Percentiles rank a stretch among this genome's conserved stretches.
phyloP scores from a whole-genome alignment of 176 grass and related monocot species.

The Cymbopogon citratus region DNA sequence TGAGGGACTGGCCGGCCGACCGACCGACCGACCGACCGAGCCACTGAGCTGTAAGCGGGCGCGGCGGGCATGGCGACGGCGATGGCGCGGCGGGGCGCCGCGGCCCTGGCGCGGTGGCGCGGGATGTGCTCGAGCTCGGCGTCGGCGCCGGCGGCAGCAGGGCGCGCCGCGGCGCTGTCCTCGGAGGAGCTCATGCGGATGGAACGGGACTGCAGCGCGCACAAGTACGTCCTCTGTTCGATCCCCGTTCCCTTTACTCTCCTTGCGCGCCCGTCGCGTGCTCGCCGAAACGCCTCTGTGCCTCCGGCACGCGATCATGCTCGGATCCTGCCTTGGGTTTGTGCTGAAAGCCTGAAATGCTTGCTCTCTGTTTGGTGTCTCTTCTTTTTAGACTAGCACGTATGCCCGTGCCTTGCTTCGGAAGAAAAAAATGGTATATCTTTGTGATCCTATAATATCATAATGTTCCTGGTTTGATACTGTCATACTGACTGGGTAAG shows the following conservation, averaged over 20 bases:
- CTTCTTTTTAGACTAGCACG: too few species aligned
- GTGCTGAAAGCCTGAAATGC: too few species aligned
- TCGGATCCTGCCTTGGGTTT: background rate
- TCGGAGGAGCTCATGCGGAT: constrained; percentile 89
- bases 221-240: constrained; percentile 51
- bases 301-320: background rate
- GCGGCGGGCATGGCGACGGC: constrained; percentile 2
- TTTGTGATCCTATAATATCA: too few species aligned
- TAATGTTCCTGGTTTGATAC: too few species aligned
- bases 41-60: background rate
- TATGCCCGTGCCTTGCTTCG: too few species aligned
- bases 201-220: constrained; percentile 68
- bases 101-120: constrained; percentile 35
- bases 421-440: too few species aligned
- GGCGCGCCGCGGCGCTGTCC: constrained; percentile 29
- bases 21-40: too few species aligned
- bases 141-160: background rate
- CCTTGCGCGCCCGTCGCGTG: background rate
- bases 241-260: background rate
- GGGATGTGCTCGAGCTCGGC: constrained; percentile 35
- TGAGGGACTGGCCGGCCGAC: background rate
- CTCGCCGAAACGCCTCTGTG: background rate
- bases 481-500: too few species aligned
- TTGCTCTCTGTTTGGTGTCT: background rate
- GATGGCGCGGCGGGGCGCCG: constrained; percentile 2